Conservation (phyloP, 140 eudicot species). For the Anethum foeniculum region DNA sequence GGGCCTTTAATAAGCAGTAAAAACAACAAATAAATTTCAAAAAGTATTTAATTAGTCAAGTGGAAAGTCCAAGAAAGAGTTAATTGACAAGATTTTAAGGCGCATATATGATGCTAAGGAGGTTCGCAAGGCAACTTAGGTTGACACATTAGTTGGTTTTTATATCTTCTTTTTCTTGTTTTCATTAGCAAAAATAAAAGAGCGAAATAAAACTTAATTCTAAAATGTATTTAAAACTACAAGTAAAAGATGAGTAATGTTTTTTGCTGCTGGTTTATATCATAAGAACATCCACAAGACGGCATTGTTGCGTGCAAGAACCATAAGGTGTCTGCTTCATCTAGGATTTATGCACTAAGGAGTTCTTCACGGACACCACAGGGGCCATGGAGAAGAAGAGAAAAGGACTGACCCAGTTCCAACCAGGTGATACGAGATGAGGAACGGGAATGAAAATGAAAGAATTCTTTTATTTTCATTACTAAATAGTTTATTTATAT, state of each 20-base stretch:
- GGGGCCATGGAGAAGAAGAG: neutral
- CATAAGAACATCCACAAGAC: neutral
- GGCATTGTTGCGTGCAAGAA: neutral
- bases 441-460: too few relatives aligned
- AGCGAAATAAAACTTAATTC: neutral
- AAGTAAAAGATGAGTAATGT: neutral
- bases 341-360: neutral
- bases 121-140: neutral
- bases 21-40: neutral
- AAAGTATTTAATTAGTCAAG: neutral
- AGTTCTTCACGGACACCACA: neutral
- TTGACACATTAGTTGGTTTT: neutral
- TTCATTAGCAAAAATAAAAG: neutral
- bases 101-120: neutral
- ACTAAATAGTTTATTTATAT: too few relatives aligned
- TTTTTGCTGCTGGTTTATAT: neutral
- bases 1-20: neutral
- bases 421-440: neutral
- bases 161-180: neutral
- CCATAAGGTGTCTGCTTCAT: neutral
- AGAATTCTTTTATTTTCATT: too few relatives aligned
- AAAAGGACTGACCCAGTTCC: neutral
- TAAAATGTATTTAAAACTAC: neutral
- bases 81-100: neutral
- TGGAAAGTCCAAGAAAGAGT: neutral